Conservation (phyloP, 1,284 basidiomycete species). For the Moesziomyces globuligerus region DNA sequence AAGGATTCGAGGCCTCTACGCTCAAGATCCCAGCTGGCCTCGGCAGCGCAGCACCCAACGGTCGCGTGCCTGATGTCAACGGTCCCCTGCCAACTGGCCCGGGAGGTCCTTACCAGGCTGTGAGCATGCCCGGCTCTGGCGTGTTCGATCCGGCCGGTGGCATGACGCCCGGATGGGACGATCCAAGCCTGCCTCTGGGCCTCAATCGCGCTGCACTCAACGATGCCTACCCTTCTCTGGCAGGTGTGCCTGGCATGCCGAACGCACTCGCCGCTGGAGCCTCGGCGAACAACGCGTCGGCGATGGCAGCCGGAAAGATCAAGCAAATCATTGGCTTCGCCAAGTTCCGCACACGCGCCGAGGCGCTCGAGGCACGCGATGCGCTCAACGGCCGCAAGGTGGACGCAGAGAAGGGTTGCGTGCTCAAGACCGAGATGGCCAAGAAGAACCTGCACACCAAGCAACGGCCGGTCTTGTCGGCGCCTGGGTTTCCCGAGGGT, state of each 20-base stretch:
- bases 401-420: slow-evolving; percentile 91
- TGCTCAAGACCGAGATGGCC: slow-evolving; percentile 98
- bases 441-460: slow-evolving; percentile 97
- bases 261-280: slow-evolving; percentile 27
- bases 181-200: slow-evolving; percentile 45
- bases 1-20: slow-evolving; percentile 95
- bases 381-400: slow-evolving; percentile 88
- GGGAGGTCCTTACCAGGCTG: slow-evolving; percentile 56
- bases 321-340: slow-evolving; percentile 98
- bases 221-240: slow-evolving; percentile 43
- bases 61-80: slow-evolving; percentile 26
- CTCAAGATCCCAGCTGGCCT: slow-evolving; percentile 95
- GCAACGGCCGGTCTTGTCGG: slow-evolving; percentile 47
- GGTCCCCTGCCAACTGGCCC: slow-evolving; percentile 34
- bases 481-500: slow-evolving; percentile 33
- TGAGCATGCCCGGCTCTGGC: slow-evolving; percentile 54
- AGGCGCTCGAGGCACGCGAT: slow-evolving; percentile 88
- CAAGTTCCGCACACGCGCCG: slow-evolving; percentile 87
- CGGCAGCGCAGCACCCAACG: slow-evolving; percentile 65
- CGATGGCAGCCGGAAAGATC: slow-evolving; percentile 52
- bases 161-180: slow-evolving; percentile 39
- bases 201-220: slow-evolving; percentile 45
- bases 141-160: slow-evolving; percentile 33
- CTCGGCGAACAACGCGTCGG: slow-evolving; percentile 18
- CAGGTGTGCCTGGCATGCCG: slow-evolving; percentile 35